Evolutionary conservation across 208 protist species (phyloP).

Genomic region (Trichomonas gallinae): DNA sequence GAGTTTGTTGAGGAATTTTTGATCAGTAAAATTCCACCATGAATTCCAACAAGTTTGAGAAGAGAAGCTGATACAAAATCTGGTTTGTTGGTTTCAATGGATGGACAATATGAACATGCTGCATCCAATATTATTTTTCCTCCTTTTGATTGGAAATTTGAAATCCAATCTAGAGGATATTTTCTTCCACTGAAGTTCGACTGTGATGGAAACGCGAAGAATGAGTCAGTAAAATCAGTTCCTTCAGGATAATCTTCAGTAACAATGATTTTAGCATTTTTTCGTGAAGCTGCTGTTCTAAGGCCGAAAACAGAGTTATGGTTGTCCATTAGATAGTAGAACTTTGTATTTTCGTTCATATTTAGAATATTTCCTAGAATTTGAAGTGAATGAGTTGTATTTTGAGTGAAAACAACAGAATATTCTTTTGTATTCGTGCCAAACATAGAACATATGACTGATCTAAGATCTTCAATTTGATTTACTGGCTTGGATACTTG

Average conservation of each 20-base stretch:
- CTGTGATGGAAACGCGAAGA: not conserved
- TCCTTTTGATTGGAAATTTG: not conserved
- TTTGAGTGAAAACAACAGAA: conserved; percentile 1
- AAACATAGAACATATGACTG: not conserved
- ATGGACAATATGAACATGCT: not conserved
- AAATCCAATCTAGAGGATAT: conserved; percentile 1
- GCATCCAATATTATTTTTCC: not conserved
- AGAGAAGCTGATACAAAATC: not conserved
- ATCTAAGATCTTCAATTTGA: not conserved
- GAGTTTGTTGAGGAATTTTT: not conserved
- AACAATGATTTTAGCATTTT: not conserved
- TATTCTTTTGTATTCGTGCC: not conserved
- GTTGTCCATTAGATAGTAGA: not conserved
- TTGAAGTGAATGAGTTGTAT: not conserved
- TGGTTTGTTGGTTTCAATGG: not conserved
- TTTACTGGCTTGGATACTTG: not conserved
- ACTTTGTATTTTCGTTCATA: not conserved
- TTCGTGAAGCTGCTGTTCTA: no score
- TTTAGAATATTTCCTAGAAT: not conserved
- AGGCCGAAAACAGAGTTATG: conserved; percentile 4
- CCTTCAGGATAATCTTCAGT: no score
- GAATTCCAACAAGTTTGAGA: not conserved
- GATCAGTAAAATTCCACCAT: not conserved
- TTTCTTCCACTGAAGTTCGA: conserved; percentile 11
- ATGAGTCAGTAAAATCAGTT: not conserved